Evolutionary conservation across 2,329 filamentous ascomycete species (phyloP).

Genomic region (Penicillium sp.): DNA sequence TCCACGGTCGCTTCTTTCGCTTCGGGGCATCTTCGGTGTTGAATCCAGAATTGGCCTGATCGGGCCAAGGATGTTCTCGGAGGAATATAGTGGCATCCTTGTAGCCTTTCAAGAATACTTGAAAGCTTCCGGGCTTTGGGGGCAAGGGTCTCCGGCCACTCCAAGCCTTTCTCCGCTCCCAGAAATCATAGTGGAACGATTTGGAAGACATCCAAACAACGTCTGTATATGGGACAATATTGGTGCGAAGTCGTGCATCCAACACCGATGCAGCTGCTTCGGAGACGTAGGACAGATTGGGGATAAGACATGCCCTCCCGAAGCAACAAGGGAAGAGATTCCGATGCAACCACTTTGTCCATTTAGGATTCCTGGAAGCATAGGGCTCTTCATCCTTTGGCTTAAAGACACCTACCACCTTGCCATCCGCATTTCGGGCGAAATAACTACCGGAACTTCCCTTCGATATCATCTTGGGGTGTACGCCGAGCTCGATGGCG

Average conservation of each 20-base stretch:
- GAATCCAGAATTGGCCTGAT: conserved; percentile 70
- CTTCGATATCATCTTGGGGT: conserved; percentile 94
- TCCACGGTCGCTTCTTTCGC: conserved; percentile 70
- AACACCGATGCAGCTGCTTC: conserved; percentile 96
- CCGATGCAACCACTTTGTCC: conserved; percentile 99
- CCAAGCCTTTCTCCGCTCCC: conserved; percentile 85
- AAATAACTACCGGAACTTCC: conserved; percentile 98
- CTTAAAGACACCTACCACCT: conserved; percentile 97
- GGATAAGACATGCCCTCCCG: conserved; percentile 89
- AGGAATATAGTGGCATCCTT: conserved; percentile 96
- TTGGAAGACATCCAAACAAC: conserved; percentile 92
- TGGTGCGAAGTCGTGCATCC: conserved; percentile 81
- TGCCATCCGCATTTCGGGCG: conserved; percentile 83
- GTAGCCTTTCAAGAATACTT: conserved; percentile 94
- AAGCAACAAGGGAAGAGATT: conserved; percentile 98
- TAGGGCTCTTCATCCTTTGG: conserved; percentile 99
- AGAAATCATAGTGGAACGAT: conserved; percentile 97
- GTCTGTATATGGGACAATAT: conserved; percentile 94
- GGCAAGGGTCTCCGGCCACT: conserved; percentile 83
- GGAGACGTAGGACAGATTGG: conserved; percentile 95
- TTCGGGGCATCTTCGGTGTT: conserved; percentile 64
- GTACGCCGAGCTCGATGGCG: conserved; percentile 85
- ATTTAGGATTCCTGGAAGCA: conserved; percentile 93
- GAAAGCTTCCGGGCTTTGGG: conserved; percentile 89
- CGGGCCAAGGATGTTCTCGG: conserved; percentile 93